A percentile compares a stretch with the other conserved stretches of the same genome.
Conservation (phyloP, 345 rosid genomes). For the Gossypium mustelinum region DNA sequence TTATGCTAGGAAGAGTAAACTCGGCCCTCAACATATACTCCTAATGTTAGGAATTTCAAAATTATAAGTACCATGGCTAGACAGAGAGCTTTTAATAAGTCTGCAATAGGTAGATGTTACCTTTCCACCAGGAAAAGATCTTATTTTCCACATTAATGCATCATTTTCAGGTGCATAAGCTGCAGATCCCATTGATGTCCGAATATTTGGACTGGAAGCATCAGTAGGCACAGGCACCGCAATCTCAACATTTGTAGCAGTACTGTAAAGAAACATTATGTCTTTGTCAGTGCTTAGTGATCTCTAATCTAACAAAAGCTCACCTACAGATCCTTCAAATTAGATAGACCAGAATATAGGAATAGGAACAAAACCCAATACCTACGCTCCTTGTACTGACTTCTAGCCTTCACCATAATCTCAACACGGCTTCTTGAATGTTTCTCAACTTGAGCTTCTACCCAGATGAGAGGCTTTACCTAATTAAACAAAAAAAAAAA, state of each 20-base stretch:
- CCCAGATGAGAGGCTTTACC: slow-evolving; percentile 96
- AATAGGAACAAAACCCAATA: slow-evolving; percentile 15
- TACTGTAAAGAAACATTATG: slow-evolving; percentile 35
- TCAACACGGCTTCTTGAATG: slow-evolving; percentile 94
- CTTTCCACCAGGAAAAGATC: slow-evolving; percentile 82
- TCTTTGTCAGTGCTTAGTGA: slow-evolving; percentile 8
- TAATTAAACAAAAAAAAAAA: background rate
- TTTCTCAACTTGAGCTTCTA: slow-evolving; percentile 86
- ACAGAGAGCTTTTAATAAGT: background rate
- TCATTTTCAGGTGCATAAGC: slow-evolving; percentile 74
- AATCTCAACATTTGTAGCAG: slow-evolving; percentile 72
- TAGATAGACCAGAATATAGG: slow-evolving; percentile 1
- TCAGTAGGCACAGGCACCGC: slow-evolving; percentile 64
- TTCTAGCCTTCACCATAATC: slow-evolving; percentile 82
- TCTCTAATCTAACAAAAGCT: background rate
- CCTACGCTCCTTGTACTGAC: slow-evolving; percentile 97
- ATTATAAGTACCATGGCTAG: background rate
- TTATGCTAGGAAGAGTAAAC: slow-evolving; percentile 70
- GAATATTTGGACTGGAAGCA: slow-evolving; percentile 81
- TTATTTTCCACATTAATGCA: slow-evolving; percentile 71
- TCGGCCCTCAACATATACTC: slow-evolving; percentile 89
- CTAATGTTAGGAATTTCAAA: slow-evolving; percentile 26
- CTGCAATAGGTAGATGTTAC: slow-evolving; percentile 30
- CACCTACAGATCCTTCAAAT: background rate
- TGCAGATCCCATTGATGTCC: slow-evolving; percentile 95